Evolutionary conservation across 805 yeast species (phyloP).

Genomic region (Metschnikowia aberdeeniae): DNA sequence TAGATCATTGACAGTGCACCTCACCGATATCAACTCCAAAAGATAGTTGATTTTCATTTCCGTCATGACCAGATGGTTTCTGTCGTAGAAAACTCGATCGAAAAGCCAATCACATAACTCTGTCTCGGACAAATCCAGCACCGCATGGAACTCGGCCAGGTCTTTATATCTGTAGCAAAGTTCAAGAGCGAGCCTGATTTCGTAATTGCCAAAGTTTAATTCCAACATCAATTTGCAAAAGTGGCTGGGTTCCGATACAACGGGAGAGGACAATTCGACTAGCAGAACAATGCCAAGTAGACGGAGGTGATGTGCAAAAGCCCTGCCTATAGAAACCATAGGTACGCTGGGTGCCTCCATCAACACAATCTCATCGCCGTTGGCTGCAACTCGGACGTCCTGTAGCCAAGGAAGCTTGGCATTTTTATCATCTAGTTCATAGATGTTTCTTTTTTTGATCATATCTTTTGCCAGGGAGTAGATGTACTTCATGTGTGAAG

Average conservation of each 20-base stretch:
- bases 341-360: slow-evolving; percentile 14
- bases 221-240: slow-evolving; percentile 11
- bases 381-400: slow-evolving; percentile 8
- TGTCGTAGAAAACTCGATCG: slow-evolving; percentile 13
- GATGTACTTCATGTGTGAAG: slow-evolving; percentile 9
- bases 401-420: slow-evolving; percentile 13
- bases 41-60: slow-evolving; percentile 14
- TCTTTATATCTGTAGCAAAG: slow-evolving; percentile 9
- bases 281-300: slow-evolving; percentile 11
- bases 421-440: slow-evolving; percentile 8
- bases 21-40: slow-evolving; percentile 8
- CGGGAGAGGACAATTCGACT: not conserved
- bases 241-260: slow-evolving; percentile 1
- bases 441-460: slow-evolving; percentile 10
- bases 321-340: slow-evolving; percentile 13
- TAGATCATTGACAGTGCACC: slow-evolving; percentile 13
- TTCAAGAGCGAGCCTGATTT: slow-evolving; percentile 7
- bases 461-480: slow-evolving; percentile 10
- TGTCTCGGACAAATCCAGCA: slow-evolving; percentile 8
- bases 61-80: slow-evolving; percentile 6
- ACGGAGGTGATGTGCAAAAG: slow-evolving; percentile 12
- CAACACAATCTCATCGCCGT: slow-evolving; percentile 9
- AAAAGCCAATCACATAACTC: slow-evolving; percentile 12
- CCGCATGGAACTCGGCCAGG: slow-evolving; percentile 1
- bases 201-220: slow-evolving; percentile 5